Evolutionary conservation across 78 protist species (phyloP).

Genomic region (Protostelium mycophagum): DNA sequence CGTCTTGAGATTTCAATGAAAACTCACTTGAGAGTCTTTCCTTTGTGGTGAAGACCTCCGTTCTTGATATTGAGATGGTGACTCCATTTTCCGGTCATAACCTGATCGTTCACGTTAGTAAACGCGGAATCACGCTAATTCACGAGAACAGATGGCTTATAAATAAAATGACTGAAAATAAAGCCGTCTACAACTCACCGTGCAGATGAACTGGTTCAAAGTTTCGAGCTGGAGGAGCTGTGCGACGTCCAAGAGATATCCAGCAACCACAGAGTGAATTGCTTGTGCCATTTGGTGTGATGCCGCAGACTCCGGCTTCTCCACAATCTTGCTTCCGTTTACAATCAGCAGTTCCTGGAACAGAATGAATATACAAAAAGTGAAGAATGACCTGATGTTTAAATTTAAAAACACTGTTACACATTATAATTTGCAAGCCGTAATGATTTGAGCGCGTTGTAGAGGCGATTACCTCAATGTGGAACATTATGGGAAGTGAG

Average conservation of each 20-base stretch:
- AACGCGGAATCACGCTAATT: too few species aligned
- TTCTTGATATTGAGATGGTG: neutral
- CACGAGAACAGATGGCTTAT: too few species aligned
- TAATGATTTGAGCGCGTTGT: neutral
- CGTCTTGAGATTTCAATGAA: too few species aligned
- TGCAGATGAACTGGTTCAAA: neutral
- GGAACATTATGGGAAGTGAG: neutral
- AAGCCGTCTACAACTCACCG: neutral
- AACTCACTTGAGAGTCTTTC: neutral
- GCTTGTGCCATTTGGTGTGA: neutral
- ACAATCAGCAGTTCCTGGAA: too few species aligned
- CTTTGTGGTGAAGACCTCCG: neutral
- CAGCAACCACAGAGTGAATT: neutral
- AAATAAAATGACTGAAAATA: too few species aligned
- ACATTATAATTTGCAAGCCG: too few species aligned
- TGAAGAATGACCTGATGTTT: too few species aligned
- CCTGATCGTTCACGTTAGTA: neutral
- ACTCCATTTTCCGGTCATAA: neutral
- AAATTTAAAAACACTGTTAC: too few species aligned
- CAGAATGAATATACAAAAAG: too few species aligned
- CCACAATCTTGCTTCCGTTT: neutral
- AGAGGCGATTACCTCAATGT: neutral
- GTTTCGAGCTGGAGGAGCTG: neutral
- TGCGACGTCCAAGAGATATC: neutral
- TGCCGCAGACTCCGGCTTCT: too few species aligned